Conservation (phyloP, 805 yeast species). For the Ogataea glucozyma region DNA sequence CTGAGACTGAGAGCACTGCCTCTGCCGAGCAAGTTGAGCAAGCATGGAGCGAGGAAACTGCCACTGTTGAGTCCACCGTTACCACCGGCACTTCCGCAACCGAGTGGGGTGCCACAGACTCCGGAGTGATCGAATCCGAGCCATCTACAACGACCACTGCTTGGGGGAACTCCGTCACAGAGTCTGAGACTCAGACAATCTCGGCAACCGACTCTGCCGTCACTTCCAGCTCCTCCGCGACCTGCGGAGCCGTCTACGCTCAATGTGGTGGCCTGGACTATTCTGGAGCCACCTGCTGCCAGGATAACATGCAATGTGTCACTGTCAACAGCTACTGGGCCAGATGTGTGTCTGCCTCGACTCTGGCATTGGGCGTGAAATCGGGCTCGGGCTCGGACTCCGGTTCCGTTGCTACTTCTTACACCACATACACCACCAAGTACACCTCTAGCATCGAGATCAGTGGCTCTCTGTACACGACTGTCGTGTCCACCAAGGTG, state of each 20-base stretch:
- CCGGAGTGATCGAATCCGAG: neutral
- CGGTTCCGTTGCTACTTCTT: conserved; percentile 10
- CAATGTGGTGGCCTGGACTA: conserved; percentile 35
- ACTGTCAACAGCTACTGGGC: conserved; percentile 33
- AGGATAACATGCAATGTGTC: conserved; percentile 26
- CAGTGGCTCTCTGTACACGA: conserved; percentile 18
- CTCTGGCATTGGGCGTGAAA: conserved; percentile 21
- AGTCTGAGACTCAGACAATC: neutral
- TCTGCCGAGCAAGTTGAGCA: conserved; percentile 2
- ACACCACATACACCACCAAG: conserved; percentile 18
- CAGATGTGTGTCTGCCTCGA: conserved; percentile 30
- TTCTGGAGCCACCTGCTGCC: conserved; percentile 32
- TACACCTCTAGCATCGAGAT: conserved; percentile 10
- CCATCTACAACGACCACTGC: neutral
- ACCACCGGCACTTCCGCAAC: neutral
- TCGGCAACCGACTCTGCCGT: neutral
- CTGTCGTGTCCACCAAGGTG: conserved; percentile 17
- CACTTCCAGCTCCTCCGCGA: conserved; percentile 8
- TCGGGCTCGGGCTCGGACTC: conserved; percentile 1
- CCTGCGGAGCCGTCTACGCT: conserved; percentile 31
- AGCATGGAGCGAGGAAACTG: neutral
- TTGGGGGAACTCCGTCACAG: neutral
- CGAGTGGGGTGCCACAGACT: conserved; percentile 2
- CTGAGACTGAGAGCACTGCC: neutral
- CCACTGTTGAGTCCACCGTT: neutral